Conservation (phyloP, 345 rosid species). For the Limnanthes douglasii region DNA sequence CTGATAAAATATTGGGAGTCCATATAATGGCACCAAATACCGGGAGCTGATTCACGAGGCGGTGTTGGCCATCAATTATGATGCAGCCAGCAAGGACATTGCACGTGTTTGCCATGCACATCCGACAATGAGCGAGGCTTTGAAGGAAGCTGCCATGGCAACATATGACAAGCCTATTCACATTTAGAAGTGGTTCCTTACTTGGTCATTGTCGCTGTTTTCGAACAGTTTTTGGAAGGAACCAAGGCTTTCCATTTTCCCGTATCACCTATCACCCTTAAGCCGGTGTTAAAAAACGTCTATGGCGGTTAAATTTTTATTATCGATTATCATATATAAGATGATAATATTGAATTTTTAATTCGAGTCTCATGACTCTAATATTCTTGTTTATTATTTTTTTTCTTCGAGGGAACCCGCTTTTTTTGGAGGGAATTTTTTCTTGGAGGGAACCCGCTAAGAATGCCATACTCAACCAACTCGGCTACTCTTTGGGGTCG, state of each 20-base stretch:
- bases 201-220: slow-evolving; percentile 7
- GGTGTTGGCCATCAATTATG: slow-evolving; percentile 69
- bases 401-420: too few relatives aligned
- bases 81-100: slow-evolving; percentile 86
- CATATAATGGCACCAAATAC: slow-evolving; percentile 95
- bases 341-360: too few relatives aligned
- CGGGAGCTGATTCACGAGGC: slow-evolving; percentile 99
- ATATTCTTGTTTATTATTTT: too few relatives aligned
- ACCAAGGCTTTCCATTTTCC: slow-evolving; percentile 2
- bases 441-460: too few relatives aligned
- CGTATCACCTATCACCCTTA: background rate
- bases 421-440: too few relatives aligned
- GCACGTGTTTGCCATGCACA: slow-evolving; percentile 98
- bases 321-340: too few relatives aligned
- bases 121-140: slow-evolving; percentile 98
- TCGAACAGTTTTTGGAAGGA: slow-evolving; percentile 5
- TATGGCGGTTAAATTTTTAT: too few relatives aligned
- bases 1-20: slow-evolving; percentile 88
- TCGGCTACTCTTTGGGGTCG: too few relatives aligned
- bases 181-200: slow-evolving; percentile 20
- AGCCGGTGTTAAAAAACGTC: too few relatives aligned
- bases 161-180: slow-evolving; percentile 98
- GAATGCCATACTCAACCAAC: too few relatives aligned
- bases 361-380: too few relatives aligned
- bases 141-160: slow-evolving; percentile 99